Percentiles rank a stretch among this genome's conserved stretches.
phyloP scores from a whole-genome alignment of 805 yeast species.

The Lipomyces oligophaga region DNA sequence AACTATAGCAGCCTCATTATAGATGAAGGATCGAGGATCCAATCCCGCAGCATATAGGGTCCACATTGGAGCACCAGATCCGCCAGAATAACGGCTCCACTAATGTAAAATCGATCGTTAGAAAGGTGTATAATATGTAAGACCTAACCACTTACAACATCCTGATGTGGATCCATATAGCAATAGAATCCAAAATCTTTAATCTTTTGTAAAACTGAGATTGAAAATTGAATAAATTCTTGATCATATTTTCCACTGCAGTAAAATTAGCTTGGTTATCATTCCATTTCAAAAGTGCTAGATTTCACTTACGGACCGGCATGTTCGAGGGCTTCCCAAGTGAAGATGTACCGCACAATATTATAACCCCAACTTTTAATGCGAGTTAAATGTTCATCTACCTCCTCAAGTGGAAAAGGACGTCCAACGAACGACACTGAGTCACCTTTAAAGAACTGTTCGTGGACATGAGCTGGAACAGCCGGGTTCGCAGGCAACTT shows the following conservation, averaged over 20 bases:
- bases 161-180: conserved; percentile 87
- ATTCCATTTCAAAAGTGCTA: neutral
- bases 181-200: conserved; percentile 65
- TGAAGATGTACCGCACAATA: conserved; percentile 65
- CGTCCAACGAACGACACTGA: conserved; percentile 75
- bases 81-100: conserved; percentile 87
- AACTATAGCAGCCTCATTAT: conserved; percentile 73
- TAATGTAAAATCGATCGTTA: neutral
- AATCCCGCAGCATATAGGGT: conserved; percentile 85
- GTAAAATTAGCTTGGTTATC: neutral
- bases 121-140: neutral
- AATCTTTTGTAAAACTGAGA: conserved; percentile 56
- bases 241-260: conserved; percentile 63
- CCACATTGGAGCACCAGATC: conserved; percentile 94
- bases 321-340: conserved; percentile 94
- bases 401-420: conserved; percentile 75
- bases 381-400: conserved; percentile 61
- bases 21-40: conserved; percentile 66
- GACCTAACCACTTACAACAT: conserved; percentile 43
- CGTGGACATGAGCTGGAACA: conserved; percentile 41
- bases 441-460: conserved; percentile 63
- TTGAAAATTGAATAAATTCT: conserved; percentile 67
- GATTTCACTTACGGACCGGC: conserved; percentile 53
- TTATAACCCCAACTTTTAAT: conserved; percentile 81
- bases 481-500: conserved; percentile 64